A percentile compares a stretch with the other conserved stretches of the same genome.
phyloP scores from a whole-genome alignment of 2,329 filamentous ascomycete species.

The Clonostachys sp. region DNA sequence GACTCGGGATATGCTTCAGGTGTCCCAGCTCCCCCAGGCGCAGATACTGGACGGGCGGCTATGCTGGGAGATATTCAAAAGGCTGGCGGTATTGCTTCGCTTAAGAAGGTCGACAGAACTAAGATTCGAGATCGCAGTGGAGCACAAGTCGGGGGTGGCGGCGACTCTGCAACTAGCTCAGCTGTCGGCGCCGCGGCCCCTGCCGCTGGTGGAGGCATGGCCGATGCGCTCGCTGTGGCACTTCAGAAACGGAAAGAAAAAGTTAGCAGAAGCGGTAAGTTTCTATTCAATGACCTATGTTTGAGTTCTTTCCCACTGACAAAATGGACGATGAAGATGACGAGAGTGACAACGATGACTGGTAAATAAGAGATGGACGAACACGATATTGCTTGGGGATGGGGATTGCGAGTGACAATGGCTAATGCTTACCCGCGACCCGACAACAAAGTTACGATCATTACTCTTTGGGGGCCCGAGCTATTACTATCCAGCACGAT shows the following conservation, averaged over 20 bases:
- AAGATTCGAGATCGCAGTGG: conserved; percentile 70
- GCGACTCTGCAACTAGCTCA: conserved; percentile 32
- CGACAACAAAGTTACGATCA: too few relatives aligned
- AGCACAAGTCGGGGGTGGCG: conserved; percentile 50
- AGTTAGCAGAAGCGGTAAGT: conserved; percentile 91
- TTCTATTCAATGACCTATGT: conserved; percentile 1
- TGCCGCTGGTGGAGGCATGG: conserved; percentile 52
- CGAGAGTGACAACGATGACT: conserved; percentile 15
- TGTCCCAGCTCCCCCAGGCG: conserved; percentile 39
- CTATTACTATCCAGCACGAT: too few relatives aligned
- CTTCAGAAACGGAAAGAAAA: conserved; percentile 84
- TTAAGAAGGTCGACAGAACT: conserved; percentile 71
- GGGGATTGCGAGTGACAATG: too few relatives aligned
- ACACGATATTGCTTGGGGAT: background rate
- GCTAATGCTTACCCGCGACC: too few relatives aligned
- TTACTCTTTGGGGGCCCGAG: too few relatives aligned
- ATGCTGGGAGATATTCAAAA: conserved; percentile 70
- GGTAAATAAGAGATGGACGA: background rate
- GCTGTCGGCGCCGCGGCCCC: conserved; percentile 44
- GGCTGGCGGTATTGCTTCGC: conserved; percentile 58
- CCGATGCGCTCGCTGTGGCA: conserved; percentile 75
- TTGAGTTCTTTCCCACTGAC: conserved; percentile 8
- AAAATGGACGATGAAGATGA: conserved; percentile 64
- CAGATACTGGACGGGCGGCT: conserved; percentile 47
- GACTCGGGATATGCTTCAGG: conserved; percentile 55